Conservation (phyloP, 805 yeast species). For the Myxozyma melibiosi region DNA sequence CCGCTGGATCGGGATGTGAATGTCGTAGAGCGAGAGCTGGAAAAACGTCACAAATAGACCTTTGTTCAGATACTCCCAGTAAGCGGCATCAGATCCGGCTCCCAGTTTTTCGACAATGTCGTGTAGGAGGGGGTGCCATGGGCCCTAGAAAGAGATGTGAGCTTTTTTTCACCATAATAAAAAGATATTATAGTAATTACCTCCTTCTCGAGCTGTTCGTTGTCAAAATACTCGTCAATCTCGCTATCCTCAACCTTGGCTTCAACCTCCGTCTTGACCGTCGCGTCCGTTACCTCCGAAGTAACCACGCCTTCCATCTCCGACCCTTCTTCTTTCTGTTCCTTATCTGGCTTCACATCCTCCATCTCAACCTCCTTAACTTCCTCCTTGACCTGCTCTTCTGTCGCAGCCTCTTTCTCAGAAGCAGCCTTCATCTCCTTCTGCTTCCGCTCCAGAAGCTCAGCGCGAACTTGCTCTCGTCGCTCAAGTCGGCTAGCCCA, state of each 20-base stretch:
- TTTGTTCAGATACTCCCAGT: conserved; percentile 38
- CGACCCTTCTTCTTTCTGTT: conserved; percentile 14
- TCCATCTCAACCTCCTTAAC: neutral
- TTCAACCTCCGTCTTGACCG: conserved; percentile 60
- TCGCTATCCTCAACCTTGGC: conserved; percentile 66
- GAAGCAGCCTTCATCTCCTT: neutral
- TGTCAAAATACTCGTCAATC: conserved; percentile 43
- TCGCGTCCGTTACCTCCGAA: conserved; percentile 40
- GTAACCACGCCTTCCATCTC: conserved; percentile 36
- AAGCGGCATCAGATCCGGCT: conserved; percentile 36
- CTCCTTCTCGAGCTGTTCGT: conserved; percentile 6
- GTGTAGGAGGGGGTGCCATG: conserved; percentile 47
- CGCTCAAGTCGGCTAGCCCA: conserved; percentile 6
- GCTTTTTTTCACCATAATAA: neutral
- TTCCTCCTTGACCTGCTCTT: conserved; percentile 5
- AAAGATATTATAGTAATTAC: neutral
- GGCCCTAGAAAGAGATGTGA: conserved; percentile 45
- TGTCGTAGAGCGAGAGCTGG: conserved; percentile 72
- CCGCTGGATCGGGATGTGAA: conserved; percentile 53
- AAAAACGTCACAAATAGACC: conserved; percentile 67
- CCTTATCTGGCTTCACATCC: neutral
- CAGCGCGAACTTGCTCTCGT: conserved; percentile 25
- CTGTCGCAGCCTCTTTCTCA: neutral
- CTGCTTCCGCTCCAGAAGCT: conserved; percentile 14
- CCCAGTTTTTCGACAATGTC: conserved; percentile 40